phyloP scores from a whole-genome alignment of 345 rosid genomes.

The Microcos paniculata region DNA sequence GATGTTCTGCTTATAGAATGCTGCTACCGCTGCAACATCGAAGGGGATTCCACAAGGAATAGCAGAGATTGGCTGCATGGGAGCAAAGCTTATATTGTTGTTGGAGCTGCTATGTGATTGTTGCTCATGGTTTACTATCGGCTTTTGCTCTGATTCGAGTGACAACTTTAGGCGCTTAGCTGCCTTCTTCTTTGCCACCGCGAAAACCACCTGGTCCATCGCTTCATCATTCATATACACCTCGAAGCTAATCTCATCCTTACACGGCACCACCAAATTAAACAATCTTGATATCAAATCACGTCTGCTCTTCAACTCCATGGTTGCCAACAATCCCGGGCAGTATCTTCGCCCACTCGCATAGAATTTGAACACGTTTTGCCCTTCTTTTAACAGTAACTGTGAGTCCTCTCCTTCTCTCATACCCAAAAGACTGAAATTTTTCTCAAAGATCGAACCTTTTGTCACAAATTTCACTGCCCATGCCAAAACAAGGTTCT shows the following conservation, averaged over 20 bases:
- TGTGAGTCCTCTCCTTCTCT: constrained; percentile 88
- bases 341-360: constrained; percentile 95
- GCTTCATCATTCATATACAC: constrained; percentile 91
- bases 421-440: constrained; percentile 77
- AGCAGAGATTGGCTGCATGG: too few species aligned
- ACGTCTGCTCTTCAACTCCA: constrained; percentile 94
- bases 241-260: constrained; percentile 87
- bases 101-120: too few species aligned
- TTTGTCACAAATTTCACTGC: constrained; percentile 74
- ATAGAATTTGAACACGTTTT: constrained; percentile 83
- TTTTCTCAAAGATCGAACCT: constrained; percentile 74
- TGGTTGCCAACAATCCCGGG: constrained; percentile 85
- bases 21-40: too few species aligned
- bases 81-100: too few species aligned
- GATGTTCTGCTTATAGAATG: too few species aligned
- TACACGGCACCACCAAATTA: constrained; percentile 75
- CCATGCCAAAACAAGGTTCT: constrained; percentile 84
- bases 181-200: constrained; percentile 85
- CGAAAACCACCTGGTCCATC: constrained; percentile 86
- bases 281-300: constrained; percentile 81
- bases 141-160: too few species aligned
- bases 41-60: too few species aligned
- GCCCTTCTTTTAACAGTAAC: constrained; percentile 82
- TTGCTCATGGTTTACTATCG: too few species aligned
- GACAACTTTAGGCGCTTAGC: too few species aligned